phyloP scores from a whole-genome alignment of 768 basidiomycete genomes.

The Lentinula lateritia region DNA sequence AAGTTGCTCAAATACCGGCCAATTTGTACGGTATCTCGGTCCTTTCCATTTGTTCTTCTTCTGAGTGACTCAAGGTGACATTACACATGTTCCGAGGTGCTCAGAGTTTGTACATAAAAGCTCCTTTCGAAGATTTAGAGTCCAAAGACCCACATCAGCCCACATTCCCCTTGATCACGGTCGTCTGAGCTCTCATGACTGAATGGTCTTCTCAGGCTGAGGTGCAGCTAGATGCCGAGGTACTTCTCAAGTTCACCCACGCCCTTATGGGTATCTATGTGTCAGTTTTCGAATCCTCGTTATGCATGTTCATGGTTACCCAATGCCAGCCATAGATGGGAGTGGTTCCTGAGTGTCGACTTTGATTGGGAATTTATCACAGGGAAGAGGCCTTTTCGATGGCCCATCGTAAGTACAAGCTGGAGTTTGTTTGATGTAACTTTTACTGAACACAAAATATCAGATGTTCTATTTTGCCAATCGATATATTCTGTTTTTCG shows the following conservation, averaged over 20 bases:
- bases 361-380: conserved; percentile 63
- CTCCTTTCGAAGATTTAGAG: background rate
- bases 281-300: conserved; percentile 24
- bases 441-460: background rate
- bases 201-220: conserved; percentile 27
- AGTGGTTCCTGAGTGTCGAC: conserved; percentile 53
- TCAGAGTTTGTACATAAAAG: background rate
- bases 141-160: background rate
- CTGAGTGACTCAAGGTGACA: background rate
- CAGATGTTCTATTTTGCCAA: conserved; percentile 68
- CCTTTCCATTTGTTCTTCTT: background rate
- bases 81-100: background rate
- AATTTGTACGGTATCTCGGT: background rate
- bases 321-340: conserved; percentile 43
- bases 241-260: conserved; percentile 53
- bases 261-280: conserved; percentile 54
- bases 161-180: background rate
- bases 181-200: conserved; percentile 6
- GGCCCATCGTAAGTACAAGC: conserved; percentile 52
- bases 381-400: conserved; percentile 51
- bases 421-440: background rate
- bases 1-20: background rate
- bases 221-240: conserved; percentile 21
- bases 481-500: conserved; percentile 59
- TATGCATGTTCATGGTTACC: background rate